Evolutionary conservation across 306 rosid genomes (phyloP), one percentile per base, ranked within the genome.

Genomic region (Malus domestica): DNA sequence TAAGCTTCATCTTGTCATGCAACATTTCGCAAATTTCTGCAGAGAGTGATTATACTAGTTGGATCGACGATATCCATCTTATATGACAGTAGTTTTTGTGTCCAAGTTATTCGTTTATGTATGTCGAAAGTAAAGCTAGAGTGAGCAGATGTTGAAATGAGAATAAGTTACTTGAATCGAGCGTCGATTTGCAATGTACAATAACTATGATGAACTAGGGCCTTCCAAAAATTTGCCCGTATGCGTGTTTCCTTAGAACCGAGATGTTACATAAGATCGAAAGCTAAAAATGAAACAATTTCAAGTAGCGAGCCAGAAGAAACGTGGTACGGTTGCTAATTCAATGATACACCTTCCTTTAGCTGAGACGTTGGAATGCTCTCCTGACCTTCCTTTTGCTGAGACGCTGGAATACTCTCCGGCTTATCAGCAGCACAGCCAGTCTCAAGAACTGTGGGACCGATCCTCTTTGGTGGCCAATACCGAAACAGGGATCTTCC

Each of bases 391-490:
- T 75, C 55, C 80, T 45, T 70, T 44, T 23, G 46, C 77, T 83
- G 80, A 58, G 92, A 68, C 33, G 86, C 74, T 16, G 87, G 72
- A 71, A 74, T 75, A 16, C 82, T 61, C 76, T 86, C 87, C 63
- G 82, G 90, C 79, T 79, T 85, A 67, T 92, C 96, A 76, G 86
- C 81, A 49, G 85, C 81, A 84, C 99, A 96, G 44, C 81, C 78
- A 3, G 84, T 85, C 85, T 88, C 90, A 67, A 85, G 73, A 78
- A 90, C 82, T 23, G 97, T 92, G 54, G 90, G 68, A 1, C 96
- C 97, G 52, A 92, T 68, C 80, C 99, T 89, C 69, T 88, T 83
- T 60, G 91, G 99, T 20, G 99, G 99, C 99, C 99, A 96, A 81
- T 96, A 96, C 22, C 97, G 89, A 79, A 96, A 74, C 54, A 96